Conservation (phyloP, 2,329 filamentous ascomycete species). For the Fonsecaea multimorphosa region DNA sequence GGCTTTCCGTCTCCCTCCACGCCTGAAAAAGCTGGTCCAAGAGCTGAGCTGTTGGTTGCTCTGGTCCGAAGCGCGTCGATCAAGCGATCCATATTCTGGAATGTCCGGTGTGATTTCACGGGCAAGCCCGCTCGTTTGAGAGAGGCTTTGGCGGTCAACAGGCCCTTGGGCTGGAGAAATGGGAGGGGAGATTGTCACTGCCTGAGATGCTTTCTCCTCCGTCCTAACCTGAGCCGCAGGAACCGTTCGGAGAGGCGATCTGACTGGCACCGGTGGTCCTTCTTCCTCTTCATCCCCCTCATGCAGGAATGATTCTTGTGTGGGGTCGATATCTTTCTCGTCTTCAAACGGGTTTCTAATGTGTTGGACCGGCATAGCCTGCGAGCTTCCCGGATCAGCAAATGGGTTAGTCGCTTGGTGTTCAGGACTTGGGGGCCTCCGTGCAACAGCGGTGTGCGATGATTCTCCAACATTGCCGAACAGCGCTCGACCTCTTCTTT, state of each 20-base stretch:
- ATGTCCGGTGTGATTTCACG: conserved; percentile 60
- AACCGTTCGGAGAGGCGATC: conserved; percentile 35
- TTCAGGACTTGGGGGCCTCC: conserved; percentile 9
- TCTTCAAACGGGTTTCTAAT: conserved; percentile 41
- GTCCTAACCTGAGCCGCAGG: conserved; percentile 20
- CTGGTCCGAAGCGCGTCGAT: conserved; percentile 63
- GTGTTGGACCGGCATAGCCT: conserved; percentile 9
- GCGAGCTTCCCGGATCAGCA: conserved; percentile 24
- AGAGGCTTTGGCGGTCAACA: conserved; percentile 58
- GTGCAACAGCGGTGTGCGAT: conserved; percentile 18
- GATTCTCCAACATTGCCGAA: conserved; percentile 25
- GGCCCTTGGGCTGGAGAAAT: conserved; percentile 55
- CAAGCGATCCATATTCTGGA: conserved; percentile 58
- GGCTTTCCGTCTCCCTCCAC: conserved; percentile 62
- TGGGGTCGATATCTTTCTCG: conserved; percentile 39
- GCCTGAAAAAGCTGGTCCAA: conserved; percentile 78
- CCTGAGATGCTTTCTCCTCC: conserved; percentile 29
- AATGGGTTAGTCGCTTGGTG: conserved; percentile 26
- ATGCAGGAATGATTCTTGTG: conserved; percentile 29
- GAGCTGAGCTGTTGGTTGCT: conserved; percentile 55
- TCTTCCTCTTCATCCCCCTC: conserved; percentile 30
- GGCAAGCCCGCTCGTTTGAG: conserved; percentile 58
- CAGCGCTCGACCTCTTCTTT: conserved; percentile 20
- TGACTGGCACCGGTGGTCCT: conserved; percentile 33
- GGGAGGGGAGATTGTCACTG: conserved; percentile 54